A percentile compares a stretch with the other conserved stretches of the same genome.
phyloP scores from a whole-genome alignment of 2,329 filamentous ascomycete genomes.

The Cercospora nicotianae region DNA sequence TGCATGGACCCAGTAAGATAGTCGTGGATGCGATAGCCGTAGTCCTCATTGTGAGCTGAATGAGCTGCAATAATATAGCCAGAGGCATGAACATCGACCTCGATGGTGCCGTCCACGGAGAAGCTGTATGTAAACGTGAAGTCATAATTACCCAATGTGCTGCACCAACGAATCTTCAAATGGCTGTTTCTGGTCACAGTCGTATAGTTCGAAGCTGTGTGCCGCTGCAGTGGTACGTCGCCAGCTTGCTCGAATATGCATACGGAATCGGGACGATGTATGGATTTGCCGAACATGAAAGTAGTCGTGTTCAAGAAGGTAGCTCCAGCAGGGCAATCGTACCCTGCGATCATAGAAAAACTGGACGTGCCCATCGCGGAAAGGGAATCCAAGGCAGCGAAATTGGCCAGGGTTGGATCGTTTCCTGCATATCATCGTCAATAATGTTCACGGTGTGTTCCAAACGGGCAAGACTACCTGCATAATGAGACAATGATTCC shows the following conservation, averaged over 20 bases:
- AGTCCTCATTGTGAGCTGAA: conserved; percentile 48
- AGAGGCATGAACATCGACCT: conserved; percentile 53
- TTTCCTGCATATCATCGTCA: too few species aligned
- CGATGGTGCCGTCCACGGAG: conserved; percentile 53
- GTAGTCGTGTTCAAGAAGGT: too few species aligned
- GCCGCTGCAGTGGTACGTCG: conserved; percentile 53
- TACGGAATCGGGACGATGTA: conserved; percentile 40
- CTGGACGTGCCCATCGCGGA: too few species aligned
- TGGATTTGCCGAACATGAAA: too few species aligned
- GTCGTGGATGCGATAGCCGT: conserved; percentile 54
- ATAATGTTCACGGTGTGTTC: too few species aligned
- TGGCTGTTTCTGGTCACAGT: conserved; percentile 49
- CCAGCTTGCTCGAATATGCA: conserved; percentile 57
- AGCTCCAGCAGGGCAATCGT: too few species aligned
- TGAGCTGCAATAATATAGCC: conserved; percentile 57
- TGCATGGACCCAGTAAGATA: conserved; percentile 53
- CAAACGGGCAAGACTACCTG: too few species aligned
- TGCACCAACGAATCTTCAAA: conserved; percentile 49
- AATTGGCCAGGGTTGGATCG: too few species aligned
- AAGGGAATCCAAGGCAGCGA: too few species aligned
- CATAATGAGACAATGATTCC: too few species aligned
- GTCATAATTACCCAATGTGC: conserved; percentile 52
- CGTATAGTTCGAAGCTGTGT: conserved; percentile 45
- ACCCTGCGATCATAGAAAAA: too few species aligned
- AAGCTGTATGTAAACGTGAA: conserved; percentile 53